Evolutionary conservation across 805 yeast species (phyloP).

Genomic region (Wickerhamiella kazuoi): DNA sequence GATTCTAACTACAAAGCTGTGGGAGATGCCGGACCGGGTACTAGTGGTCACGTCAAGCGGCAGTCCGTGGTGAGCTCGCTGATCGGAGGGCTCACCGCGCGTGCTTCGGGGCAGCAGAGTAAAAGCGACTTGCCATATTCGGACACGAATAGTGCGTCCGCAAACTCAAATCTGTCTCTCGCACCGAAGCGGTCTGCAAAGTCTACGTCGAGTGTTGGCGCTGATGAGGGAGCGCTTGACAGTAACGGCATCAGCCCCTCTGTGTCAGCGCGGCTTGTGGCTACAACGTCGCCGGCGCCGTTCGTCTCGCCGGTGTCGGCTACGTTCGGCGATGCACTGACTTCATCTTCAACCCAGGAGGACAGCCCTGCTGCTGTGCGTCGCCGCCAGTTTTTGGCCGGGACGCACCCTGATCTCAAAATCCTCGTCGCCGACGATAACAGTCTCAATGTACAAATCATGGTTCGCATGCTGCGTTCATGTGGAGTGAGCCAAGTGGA

Average conservation of each 20-base stretch:
- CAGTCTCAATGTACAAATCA: slow-evolving; percentile 80
- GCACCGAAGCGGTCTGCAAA: not conserved
- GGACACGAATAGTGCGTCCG: not conserved
- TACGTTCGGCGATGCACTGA: not conserved
- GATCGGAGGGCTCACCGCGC: not conserved
- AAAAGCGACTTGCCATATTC: not conserved
- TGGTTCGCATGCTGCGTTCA: slow-evolving; percentile 59
- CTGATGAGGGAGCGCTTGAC: not conserved
- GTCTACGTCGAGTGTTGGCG: not conserved
- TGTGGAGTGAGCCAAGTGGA: slow-evolving; percentile 60
- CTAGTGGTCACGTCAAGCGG: not conserved
- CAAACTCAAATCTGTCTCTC: not conserved
- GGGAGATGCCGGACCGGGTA: not conserved
- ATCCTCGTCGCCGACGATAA: slow-evolving; percentile 84
- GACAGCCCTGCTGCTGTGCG: not conserved
- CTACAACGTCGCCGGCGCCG: not conserved
- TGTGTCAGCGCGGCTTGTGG: not conserved
- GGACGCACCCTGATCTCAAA: slow-evolving; percentile 12
- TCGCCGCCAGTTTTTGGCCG: not conserved
- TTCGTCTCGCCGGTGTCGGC: not conserved
- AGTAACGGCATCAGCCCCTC: not conserved
- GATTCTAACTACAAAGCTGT: not conserved
- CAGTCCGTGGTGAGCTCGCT: not conserved
- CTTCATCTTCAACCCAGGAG: not conserved
- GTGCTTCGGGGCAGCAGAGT: not conserved